Evolutionary conservation across 495 filamentous ascomycete species (phyloP).

Genomic region (Neurospora sp.): DNA sequence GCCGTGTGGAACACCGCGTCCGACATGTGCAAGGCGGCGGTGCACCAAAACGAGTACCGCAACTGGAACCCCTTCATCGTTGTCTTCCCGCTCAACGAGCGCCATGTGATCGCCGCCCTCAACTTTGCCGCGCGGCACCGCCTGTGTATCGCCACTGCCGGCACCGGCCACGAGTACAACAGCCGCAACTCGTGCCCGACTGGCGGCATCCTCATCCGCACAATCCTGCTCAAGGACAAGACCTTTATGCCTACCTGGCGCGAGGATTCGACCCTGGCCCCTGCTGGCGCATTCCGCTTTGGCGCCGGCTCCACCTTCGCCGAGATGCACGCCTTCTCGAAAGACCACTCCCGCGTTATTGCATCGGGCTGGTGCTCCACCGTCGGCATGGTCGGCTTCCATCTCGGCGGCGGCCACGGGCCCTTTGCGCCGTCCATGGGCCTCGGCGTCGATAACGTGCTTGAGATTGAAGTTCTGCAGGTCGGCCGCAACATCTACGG

Average conservation of each 20-base stretch:
- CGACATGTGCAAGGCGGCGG: slow-evolving; percentile 3
- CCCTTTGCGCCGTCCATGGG: slow-evolving; percentile 43
- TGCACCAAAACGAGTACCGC: slow-evolving; percentile 4
- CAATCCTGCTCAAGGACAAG: slow-evolving; percentile 2
- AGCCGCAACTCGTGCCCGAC: slow-evolving; percentile 4
- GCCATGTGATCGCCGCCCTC: not conserved
- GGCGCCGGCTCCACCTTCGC: slow-evolving; percentile 1
- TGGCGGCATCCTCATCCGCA: slow-evolving; percentile 3
- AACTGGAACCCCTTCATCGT: slow-evolving; percentile 3
- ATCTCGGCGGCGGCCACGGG: slow-evolving; percentile 50
- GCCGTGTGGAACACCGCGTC: not conserved
- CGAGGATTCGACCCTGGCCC: not conserved
- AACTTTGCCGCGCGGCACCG: slow-evolving; percentile 1
- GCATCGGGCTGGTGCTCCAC: slow-evolving; percentile 38
- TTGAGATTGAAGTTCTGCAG: slow-evolving; percentile 50
- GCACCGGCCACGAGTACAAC: slow-evolving; percentile 3
- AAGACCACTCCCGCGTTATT: slow-evolving; percentile 12
- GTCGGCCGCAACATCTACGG: slow-evolving; percentile 34
- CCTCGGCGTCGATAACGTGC: slow-evolving; percentile 48
- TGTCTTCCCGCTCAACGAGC: slow-evolving; percentile 4
- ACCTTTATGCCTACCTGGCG: not conserved
- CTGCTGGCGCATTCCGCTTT: not conserved
- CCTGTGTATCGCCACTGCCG: slow-evolving; percentile 1
- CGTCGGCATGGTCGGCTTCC: slow-evolving; percentile 40
- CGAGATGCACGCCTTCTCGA: slow-evolving; percentile 1